Evolutionary conservation across 345 rosid species (phyloP).

Genomic region (Pelargonium nanum): DNA sequence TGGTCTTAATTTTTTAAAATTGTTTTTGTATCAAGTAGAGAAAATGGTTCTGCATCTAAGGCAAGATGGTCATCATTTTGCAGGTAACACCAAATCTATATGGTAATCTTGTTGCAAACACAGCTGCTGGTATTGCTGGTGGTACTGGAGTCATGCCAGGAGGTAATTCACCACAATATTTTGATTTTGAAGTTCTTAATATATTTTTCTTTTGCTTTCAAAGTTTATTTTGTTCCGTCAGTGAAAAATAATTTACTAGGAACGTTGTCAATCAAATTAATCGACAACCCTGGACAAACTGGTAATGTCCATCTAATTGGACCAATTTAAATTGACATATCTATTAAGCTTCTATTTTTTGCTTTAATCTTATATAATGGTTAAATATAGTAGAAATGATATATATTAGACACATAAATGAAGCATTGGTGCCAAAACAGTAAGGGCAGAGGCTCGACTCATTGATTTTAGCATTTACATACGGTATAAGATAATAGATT

Average conservation of each 20-base stretch:
- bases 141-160: constrained; percentile 99
- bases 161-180: constrained; percentile 36
- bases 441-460: neutral
- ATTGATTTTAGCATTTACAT: neutral
- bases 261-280: too few species aligned
- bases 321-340: too few species aligned
- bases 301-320: too few species aligned
- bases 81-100: constrained; percentile 93
- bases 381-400: neutral
- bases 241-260: too few species aligned
- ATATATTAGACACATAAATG: neutral
- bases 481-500: too few species aligned
- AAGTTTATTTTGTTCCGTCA: too few species aligned
- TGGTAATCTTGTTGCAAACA: constrained; percentile 81
- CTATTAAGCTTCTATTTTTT: too few species aligned
- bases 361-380: too few species aligned
- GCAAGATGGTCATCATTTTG: constrained; percentile 10
- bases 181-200: constrained; percentile 5
- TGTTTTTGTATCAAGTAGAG: neutral
- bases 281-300: too few species aligned
- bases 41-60: constrained; percentile 9
- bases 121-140: constrained; percentile 92
- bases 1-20: neutral
- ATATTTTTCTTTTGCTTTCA: neutral
- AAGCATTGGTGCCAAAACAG: neutral